Base-by-base conservation (phyloP, 1,139 yeast genomes). In the Hyphopichia khmerensis region DNA sequence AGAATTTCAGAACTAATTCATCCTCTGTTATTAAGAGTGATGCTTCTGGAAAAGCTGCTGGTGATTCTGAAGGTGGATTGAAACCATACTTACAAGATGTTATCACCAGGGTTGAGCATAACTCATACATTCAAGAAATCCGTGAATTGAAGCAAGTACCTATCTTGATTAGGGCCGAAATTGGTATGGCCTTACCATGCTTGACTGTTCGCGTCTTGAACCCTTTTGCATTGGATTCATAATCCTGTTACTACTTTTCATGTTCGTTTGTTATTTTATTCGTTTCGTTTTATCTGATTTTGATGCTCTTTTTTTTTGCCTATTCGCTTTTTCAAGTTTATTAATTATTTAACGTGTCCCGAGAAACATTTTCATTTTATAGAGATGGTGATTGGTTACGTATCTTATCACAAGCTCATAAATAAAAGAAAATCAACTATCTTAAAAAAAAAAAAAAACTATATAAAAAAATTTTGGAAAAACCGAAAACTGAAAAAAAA, bases 111-210 rank as follows among this genome's bases (percentile, higher is more conserved):
- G 69, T 71, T 30, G 93, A 87, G 46, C 84, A 82, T 36, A 82
- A 75, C 33, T 69, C 77, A 46, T 64, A 65, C 49, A 79, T 93
- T 42, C 98, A 93, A 69, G 96, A 88, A 57, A 83, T 93, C 42
- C 75, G 79, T 48, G 95, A 88, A 55, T 69, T 91, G 55, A 77
- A 77, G 41, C 84, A 82, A 56, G 87, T 93, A 38, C 98, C 98
- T 14, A 83, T 93, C 17, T 71, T 93, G 48, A 72, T 93, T 48
- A 77, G 97, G 52, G 95, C 97, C 0, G 98, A 91, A 62, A 81
- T 90, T 43, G 97, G 96, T 41, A 89, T 88, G 91, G 90, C 95
- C 1, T 75, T 93, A 45, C 99, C 99, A 14, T 91, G 98, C 62
- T 76, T 93, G 58, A 88, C 97, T 3, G 96, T 93, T 11, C 80